Percentiles rank a stretch among this genome's conserved stretches.
Conservation (phyloP, 495 filamentous ascomycete species). For the Trichocladium uniseriatum region DNA sequence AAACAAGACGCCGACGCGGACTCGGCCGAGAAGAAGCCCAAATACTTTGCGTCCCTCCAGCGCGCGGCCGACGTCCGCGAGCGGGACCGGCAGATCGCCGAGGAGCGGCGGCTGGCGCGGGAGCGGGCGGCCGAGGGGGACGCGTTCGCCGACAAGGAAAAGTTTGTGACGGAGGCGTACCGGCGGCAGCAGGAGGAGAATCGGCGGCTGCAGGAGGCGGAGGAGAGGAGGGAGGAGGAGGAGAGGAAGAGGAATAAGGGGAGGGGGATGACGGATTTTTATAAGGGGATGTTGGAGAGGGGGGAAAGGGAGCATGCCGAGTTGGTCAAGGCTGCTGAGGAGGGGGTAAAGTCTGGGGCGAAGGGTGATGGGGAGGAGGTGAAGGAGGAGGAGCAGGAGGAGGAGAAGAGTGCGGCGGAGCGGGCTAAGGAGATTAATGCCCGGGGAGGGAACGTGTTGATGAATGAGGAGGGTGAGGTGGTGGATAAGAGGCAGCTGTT, state of each 20-base stretch:
- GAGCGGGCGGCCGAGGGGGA: constrained; percentile 92
- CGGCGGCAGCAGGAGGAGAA: constrained; percentile 87
- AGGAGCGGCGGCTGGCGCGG: constrained; percentile 74
- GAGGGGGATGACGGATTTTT: constrained; percentile 77
- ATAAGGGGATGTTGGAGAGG: constrained; percentile 69
- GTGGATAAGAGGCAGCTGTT: constrained; percentile 90
- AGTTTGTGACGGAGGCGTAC: constrained; percentile 94
- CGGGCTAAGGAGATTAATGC: constrained; percentile 64
- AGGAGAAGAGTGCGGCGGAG: constrained; percentile 61
- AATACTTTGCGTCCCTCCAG: constrained; percentile 76
- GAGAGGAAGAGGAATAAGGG: constrained; percentile 59
- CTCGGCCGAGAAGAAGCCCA: constrained; percentile 48
- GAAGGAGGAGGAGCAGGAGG: constrained; percentile 30
- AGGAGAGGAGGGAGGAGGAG: constrained; percentile 57
- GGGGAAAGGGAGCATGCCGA: constrained; percentile 68
- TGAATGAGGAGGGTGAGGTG: constrained; percentile 92
- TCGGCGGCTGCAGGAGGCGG: constrained; percentile 68
- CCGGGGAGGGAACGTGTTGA: constrained; percentile 54
- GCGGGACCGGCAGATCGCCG: constrained; percentile 76
- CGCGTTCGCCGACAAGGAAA: constrained; percentile 89
- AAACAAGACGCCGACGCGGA: constrained; percentile 24
- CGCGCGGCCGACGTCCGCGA: constrained; percentile 78
- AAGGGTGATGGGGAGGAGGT: constrained; percentile 27
- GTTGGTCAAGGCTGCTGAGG: constrained; percentile 57
- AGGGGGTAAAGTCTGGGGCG: constrained; percentile 39